Percentiles rank a stretch among this genome's conserved stretches.
Conservation (phyloP, 2,329 filamentous ascomycete genomes). For the Fusarium sp. region DNA sequence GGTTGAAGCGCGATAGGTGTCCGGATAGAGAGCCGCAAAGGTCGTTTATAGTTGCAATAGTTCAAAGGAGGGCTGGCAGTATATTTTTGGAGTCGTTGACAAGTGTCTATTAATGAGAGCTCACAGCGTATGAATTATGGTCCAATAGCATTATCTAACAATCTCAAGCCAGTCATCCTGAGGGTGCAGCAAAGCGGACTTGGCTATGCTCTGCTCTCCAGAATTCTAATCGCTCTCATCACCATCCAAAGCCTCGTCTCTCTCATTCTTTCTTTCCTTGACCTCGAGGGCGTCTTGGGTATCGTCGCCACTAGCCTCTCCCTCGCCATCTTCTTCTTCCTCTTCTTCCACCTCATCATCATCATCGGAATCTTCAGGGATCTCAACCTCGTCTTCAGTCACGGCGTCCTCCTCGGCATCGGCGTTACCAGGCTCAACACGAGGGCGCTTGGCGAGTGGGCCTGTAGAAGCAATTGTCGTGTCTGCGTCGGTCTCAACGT, state of each 20-base stretch:
- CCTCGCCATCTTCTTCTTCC: constrained; percentile 54
- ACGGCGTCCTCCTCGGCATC: constrained; percentile 53
- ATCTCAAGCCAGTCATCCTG: not conserved
- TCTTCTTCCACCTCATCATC: constrained; percentile 64
- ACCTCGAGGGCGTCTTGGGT: constrained; percentile 66
- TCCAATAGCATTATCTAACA: constrained; percentile 1
- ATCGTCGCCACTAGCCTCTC: constrained; percentile 62
- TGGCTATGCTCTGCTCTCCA: constrained; percentile 5
- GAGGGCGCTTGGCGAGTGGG: constrained; percentile 57
- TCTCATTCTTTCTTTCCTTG: constrained; percentile 59
- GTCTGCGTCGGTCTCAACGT: constrained; percentile 45
- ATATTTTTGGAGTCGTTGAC: not conserved
- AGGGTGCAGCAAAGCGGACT: not conserved
- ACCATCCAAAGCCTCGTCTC: constrained; percentile 72
- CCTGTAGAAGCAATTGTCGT: constrained; percentile 49
- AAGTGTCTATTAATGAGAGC: not conserved
- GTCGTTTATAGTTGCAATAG: not conserved
- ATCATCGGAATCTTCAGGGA: constrained; percentile 58
- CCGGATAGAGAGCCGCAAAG: not conserved
- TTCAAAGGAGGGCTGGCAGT: not conserved
- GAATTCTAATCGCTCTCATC: constrained; percentile 65
- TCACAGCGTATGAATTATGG: not conserved
- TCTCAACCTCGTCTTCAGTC: constrained; percentile 57
- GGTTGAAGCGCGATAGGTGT: not conserved
- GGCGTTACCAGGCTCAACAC: constrained; percentile 55